Evolutionary conservation across 495 filamentous ascomycete genomes (phyloP), one percentile per base, ranked within the genome.

Genomic region (Lepidopterella palustris): DNA sequence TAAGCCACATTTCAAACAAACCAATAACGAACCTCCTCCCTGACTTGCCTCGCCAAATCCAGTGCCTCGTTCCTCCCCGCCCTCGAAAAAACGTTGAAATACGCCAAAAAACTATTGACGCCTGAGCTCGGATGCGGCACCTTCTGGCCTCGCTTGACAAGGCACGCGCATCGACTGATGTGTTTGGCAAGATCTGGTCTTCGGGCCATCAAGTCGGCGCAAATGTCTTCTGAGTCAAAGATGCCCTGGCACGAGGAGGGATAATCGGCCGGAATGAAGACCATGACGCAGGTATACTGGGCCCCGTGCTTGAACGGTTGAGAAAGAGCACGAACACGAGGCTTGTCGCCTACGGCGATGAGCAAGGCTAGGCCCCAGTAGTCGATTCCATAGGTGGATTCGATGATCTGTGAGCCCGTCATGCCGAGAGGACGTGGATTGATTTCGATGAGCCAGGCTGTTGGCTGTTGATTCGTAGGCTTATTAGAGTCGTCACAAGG

Each of bases 361-460:
- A 57, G 42, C 40, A 62, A 40, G 1, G 25, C 18, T 0, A 63
- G n/a, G 28, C 39, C 60, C 23, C 1, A 77, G 62, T 59, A 78
- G 66, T 77, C 74, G 8, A 79, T 69, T 18, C 77, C 76, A 58
- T 77, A 76, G 0, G 76, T 73, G 18, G 63, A 57, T 9, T 61
- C 42, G 0, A 67, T 55, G 1, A 69, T 66, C 0, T 64, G 56
- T 4, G 67, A 62, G 25, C 63, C 72, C 24, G 65, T 63, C 52
- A 60, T 69, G 1, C 74, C 75, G 0, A 73, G 71, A 0, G 73
- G 69, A 0, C 74, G 71, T 10, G 73, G 68, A 50, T 77, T 77
- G 67, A 76, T 73, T 57, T 77, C 74, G 39, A 73, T 24, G 4
- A 77, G 64, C 24, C 66, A 74, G 18, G 72, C 71, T n/a, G 47